Conservation (phyloP, 2,329 filamentous ascomycete genomes). For the Aspergillus sp. region DNA sequence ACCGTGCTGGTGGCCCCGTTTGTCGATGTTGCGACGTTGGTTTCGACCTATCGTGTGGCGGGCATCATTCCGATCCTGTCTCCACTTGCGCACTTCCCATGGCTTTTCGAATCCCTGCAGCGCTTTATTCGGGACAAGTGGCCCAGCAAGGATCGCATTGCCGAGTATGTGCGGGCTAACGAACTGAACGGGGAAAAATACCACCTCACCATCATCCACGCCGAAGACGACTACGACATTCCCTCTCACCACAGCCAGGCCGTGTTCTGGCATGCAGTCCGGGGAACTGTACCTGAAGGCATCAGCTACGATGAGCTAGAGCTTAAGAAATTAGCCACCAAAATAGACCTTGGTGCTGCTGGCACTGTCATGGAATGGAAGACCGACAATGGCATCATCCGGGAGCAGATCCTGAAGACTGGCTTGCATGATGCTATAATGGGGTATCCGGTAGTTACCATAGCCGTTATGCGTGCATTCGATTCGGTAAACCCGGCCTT, state of each 20-base stretch:
- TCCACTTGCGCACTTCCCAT: conserved; percentile 53
- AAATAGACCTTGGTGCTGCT: conserved; percentile 6
- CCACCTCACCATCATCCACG: conserved; percentile 37
- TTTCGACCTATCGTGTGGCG: conserved; percentile 59
- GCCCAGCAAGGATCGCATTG: conserved; percentile 13
- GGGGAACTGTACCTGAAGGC: background rate
- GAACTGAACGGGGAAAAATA: conserved; percentile 26
- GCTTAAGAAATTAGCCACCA: background rate
- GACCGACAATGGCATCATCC: conserved; percentile 7
- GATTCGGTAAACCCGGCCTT: background rate
- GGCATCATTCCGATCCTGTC: conserved; percentile 57
- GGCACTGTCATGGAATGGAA: conserved; percentile 11
- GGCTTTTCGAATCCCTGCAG: conserved; percentile 13
- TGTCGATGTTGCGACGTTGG: conserved; percentile 55
- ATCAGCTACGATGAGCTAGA: conserved; percentile 3
- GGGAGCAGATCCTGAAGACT: conserved; percentile 12
- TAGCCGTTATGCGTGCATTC: conserved; percentile 14
- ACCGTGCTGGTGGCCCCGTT: conserved; percentile 61
- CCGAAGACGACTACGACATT: conserved; percentile 39
- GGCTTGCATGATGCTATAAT: conserved; percentile 14
- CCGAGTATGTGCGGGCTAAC: conserved; percentile 2
- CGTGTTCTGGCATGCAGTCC: conserved; percentile 8
- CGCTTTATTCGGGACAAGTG: conserved; percentile 16
- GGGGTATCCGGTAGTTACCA: conserved; percentile 11
- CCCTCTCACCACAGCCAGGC: conserved; percentile 25